phyloP scores from a whole-genome alignment of 208 protist species.

The Trypanosoma melophagium region DNA sequence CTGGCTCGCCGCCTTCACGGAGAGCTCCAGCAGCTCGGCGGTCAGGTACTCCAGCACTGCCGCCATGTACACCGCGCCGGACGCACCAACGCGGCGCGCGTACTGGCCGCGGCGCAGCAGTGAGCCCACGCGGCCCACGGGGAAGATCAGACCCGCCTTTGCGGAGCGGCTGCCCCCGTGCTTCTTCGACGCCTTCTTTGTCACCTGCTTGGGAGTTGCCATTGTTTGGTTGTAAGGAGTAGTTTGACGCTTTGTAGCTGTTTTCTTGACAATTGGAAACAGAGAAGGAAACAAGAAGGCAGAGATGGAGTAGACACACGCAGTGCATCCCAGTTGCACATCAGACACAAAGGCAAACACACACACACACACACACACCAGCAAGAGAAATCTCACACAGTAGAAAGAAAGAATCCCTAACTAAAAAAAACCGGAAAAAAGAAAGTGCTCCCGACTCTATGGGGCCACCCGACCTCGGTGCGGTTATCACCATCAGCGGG shows the following conservation, averaged over 20 bases:
- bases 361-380: too few relatives aligned
- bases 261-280: too few relatives aligned
- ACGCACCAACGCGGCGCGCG: slow-evolving; percentile 95
- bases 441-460: too few relatives aligned
- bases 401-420: too few relatives aligned
- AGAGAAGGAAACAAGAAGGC: too few relatives aligned
- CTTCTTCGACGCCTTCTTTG: slow-evolving; percentile 82
- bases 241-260: too few relatives aligned
- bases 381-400: too few relatives aligned
- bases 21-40: slow-evolving; percentile 82
- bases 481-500: not conserved
- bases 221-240: slow-evolving; percentile 24
- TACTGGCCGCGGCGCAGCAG: slow-evolving; percentile 96
- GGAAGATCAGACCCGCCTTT: slow-evolving; percentile 98
- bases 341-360: too few relatives aligned
- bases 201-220: slow-evolving; percentile 58
- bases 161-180: slow-evolving; percentile 81
- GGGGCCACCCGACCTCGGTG: too few relatives aligned
- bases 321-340: too few relatives aligned
- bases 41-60: slow-evolving; percentile 98
- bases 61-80: slow-evolving; percentile 98
- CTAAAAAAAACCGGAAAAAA: too few relatives aligned
- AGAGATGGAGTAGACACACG: too few relatives aligned
- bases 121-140: slow-evolving; percentile 97
- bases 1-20: slow-evolving; percentile 73